Base-by-base conservation (phyloP, 164 flowering plant species). In the Buxus sempervirens region DNA sequence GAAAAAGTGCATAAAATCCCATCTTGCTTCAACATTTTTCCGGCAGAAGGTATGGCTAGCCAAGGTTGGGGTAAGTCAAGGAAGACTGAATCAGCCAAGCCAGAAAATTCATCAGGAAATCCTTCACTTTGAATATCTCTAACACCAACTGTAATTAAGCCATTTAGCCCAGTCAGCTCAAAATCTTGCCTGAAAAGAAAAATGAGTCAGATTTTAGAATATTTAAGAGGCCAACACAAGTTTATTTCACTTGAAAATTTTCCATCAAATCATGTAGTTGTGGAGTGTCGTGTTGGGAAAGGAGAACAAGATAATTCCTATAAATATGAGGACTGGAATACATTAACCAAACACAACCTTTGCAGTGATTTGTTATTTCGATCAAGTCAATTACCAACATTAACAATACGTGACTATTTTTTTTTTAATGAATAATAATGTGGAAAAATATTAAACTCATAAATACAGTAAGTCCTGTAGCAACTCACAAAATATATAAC, bases 51-150 rank as follows among this genome's bases (percentile, higher is more conserved):
- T 79, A 95, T 90, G 63, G 93, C 97, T 75, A 92, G 72, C 99
- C 99, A 95, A 51, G 99, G 99, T 78, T 95, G 98, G 55, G 99
- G 98, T 18, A 92, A 87, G 73, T 95, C 99, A 54, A 95, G 80
- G 74, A 95, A 95, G 12, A 92, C 86, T 23, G 97, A 79, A 82
- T 95, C 99, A 36, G 83, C 94, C 66, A 36, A 21, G 23, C 94
- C 90, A 65, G 64, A 60, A 64, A 82, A 83, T 62, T 86, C 85
- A 66, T 85, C 86, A 6, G 97, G 97, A 76, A 95, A 95, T 54
- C 99, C 99, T 72, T 91, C 82, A 58, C 99, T 97, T 68, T 95
- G 99, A 62, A 92, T 92, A 75, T 92, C 99, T 76, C 97, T 81
- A 48, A 95, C 97, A 42, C 84, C 91, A 0, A 95, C 97, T 5